Evolutionary conservation across 495 filamentous ascomycete species (phyloP), one percentile per base, ranked within the genome.

Genomic region (Letharia columbiana): DNA sequence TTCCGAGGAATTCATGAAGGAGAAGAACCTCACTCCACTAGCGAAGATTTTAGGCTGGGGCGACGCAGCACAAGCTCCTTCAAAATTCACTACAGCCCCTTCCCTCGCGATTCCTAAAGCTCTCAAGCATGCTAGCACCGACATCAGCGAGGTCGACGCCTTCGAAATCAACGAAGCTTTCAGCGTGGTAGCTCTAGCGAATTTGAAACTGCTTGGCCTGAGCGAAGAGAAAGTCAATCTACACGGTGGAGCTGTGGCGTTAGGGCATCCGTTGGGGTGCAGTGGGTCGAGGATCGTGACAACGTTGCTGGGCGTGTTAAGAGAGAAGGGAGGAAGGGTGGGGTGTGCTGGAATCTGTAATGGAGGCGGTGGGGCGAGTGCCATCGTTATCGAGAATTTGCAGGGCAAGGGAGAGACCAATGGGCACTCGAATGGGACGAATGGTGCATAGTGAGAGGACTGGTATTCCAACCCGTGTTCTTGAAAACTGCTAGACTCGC

Each of bases 81-180:
- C 86, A 75, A 92, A 96, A 75, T 98, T 98, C 83, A 98, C 94
- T 66, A 96, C 91, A 64, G 87, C 94, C 7, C 94, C 94, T 35
- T 84, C 94, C n/a, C 82, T 97, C 58, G 94, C 94, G 40, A 94
- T 98, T 64, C 94, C 94, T 67, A 97, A 97, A 82, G 94, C 94
- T 18, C 84, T 98, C 68, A 89, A 89, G 81, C 92, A 98, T 76
- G 94, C 94, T 45, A 86, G 87, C 65, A 77, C 97, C 60, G 82
- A 85, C 44, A 83, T 86, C 69, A 81, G 87, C 56, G 79, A 87
- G 49, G 83, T 98, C 61, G 93, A 97, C 72, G 93, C 87, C 69
- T 98, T 93, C 72, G 94, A 98, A 82, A 96, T 98, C 82, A 98
- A 98, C 78, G 94, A 98, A 80, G 94, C 94, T 9, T 98, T 98